Percentiles rank a stretch among this genome's conserved stretches.
Conservation (phyloP, 495 filamentous ascomycete species). For the Daldinia concentrica region DNA sequence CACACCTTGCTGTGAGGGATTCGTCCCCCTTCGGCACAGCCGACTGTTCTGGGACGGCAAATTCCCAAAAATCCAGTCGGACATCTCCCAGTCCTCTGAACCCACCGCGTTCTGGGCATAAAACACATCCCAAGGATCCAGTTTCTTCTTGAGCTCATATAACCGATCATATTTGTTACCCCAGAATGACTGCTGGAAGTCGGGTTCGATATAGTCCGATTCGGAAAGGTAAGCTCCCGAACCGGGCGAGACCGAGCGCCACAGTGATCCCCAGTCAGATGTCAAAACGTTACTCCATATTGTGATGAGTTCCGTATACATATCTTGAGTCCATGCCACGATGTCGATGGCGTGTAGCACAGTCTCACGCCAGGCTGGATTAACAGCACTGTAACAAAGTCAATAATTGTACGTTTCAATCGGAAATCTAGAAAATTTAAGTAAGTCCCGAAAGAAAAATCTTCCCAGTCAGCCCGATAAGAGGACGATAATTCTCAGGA, state of each 20-base stretch:
- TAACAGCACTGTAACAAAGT: constrained; percentile 45
- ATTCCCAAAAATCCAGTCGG: constrained; percentile 44
- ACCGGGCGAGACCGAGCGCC: constrained; percentile 51
- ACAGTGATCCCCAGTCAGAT: constrained; percentile 56
- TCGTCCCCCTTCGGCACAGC: constrained; percentile 39
- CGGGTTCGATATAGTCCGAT: constrained; percentile 62
- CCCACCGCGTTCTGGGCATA: constrained; percentile 62
- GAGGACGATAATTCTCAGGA: background rate
- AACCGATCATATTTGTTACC: constrained; percentile 56
- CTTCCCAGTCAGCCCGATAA: background rate
- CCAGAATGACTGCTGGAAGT: constrained; percentile 66
- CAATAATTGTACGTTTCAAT: background rate
- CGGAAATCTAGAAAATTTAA: too few relatives aligned
- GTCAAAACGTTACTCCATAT: constrained; percentile 59
- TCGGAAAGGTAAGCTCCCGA: constrained; percentile 55
- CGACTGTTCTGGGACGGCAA: constrained; percentile 48
- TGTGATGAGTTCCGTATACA: constrained; percentile 51
- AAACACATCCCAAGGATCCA: constrained; percentile 61
- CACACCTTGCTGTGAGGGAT: constrained; percentile 4
- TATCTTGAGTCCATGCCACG: constrained; percentile 50
- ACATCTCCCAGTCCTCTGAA: constrained; percentile 56
- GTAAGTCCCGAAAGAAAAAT: too few relatives aligned
- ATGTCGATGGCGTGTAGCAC: constrained; percentile 59
- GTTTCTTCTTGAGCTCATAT: constrained; percentile 57
- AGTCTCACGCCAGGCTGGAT: constrained; percentile 61